Percentiles rank a stretch among this genome's conserved stretches.
phyloP scores from a whole-genome alignment of 148 eudicot genomes.

The Rhododendron griersonianum region DNA sequence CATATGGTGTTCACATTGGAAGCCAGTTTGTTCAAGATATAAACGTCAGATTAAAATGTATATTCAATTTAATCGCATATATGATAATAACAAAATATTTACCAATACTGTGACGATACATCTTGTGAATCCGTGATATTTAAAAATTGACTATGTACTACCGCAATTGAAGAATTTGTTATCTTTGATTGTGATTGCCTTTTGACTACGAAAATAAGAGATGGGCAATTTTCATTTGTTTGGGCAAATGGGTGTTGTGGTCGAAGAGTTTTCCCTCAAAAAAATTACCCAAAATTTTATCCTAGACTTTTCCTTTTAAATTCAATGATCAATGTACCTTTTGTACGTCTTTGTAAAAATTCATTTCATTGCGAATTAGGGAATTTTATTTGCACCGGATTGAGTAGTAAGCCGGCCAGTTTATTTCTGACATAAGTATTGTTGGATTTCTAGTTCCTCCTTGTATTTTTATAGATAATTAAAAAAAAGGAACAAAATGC shows the following conservation, averaged over 20 bases:
- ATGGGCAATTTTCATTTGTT: background rate
- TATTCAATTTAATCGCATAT: background rate
- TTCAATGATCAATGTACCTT: background rate
- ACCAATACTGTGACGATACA: background rate
- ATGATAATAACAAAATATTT: too few relatives aligned
- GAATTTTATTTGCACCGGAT: background rate
- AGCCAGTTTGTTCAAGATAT: background rate
- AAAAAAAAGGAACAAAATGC: too few relatives aligned
- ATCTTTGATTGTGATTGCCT: background rate
- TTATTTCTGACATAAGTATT: background rate
- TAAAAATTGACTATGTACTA: background rate
- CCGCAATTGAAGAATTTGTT: background rate
- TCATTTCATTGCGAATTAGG: background rate
- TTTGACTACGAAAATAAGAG: background rate
- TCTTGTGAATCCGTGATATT: background rate
- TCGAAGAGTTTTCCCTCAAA: background rate
- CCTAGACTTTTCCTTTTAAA: background rate
- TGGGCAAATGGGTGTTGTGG: background rate
- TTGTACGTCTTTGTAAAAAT: background rate
- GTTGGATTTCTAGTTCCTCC: background rate
- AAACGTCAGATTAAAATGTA: background rate
- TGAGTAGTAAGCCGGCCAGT: background rate
- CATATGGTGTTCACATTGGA: too few relatives aligned
- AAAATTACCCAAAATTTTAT: too few relatives aligned
- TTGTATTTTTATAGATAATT: background rate